A percentile compares a stretch with the other conserved stretches of the same genome.
Conservation (phyloP, 441 rosid species). For the Geranium incanum region DNA sequence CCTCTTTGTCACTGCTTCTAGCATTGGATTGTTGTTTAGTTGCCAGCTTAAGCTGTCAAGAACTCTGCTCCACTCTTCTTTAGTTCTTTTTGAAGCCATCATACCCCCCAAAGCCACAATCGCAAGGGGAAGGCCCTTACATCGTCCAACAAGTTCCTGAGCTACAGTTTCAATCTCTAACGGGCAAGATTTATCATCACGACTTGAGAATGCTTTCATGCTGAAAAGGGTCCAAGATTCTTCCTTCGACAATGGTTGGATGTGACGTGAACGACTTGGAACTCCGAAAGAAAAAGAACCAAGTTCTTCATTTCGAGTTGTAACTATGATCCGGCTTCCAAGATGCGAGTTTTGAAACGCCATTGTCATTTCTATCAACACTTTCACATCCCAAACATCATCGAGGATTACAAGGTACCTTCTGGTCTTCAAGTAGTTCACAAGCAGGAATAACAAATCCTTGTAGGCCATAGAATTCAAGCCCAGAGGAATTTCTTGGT, state of each 20-base stretch:
- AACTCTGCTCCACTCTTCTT: constrained; percentile 31
- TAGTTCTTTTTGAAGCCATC: constrained; percentile 24
- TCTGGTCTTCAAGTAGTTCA: background rate
- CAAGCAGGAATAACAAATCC: constrained; percentile 4
- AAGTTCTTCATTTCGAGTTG: constrained; percentile 26
- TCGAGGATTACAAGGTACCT: background rate
- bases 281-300: constrained; percentile 23
- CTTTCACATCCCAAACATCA: background rate
- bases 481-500: constrained; percentile 16
- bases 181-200: constrained; percentile 16
- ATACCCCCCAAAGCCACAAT: constrained; percentile 37
- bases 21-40: constrained; percentile 25
- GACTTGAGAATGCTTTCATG: constrained; percentile 25
- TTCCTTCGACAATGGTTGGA: too few relatives aligned
- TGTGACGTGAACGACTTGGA: constrained; percentile 13
- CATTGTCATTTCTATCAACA: background rate
- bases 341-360: background rate
- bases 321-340: constrained; percentile 12
- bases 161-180: constrained; percentile 22
- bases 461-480: constrained; percentile 24
- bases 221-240: too few relatives aligned
- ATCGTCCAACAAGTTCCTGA: constrained; percentile 24
- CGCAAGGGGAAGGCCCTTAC: constrained; percentile 33
- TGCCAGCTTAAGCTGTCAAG: constrained; percentile 27
- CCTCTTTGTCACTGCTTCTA: constrained; percentile 21